Evolutionary conservation across 179 eudicot species (phyloP).

Genomic region (Nepenthes alata): DNA sequence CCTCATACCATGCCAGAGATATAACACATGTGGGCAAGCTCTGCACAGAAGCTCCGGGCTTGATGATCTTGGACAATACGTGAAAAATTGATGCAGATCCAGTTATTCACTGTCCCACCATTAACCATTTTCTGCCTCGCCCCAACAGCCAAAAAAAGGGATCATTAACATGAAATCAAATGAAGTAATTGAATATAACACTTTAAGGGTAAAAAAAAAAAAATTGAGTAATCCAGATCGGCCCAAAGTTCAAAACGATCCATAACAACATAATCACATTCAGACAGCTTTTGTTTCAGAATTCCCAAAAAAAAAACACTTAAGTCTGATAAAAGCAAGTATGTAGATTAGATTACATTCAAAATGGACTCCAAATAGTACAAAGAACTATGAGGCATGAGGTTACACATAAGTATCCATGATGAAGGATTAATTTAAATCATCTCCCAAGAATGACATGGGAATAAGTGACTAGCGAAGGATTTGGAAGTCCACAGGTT

Average conservation of each 20-base stretch:
- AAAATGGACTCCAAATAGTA: too few species aligned
- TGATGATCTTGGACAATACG: constrained; percentile 51
- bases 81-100: constrained; percentile 79
- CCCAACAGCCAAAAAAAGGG: too few species aligned
- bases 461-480: too few species aligned
- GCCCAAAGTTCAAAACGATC: background rate
- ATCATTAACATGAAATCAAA: background rate
- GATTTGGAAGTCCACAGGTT: too few species aligned
- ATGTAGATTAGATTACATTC: too few species aligned
- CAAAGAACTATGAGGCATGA: too few species aligned
- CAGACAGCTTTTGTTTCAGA: background rate
- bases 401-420: too few species aligned
- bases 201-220: background rate
- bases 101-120: constrained; percentile 58
- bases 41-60: constrained; percentile 53
- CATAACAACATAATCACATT: background rate
- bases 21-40: constrained; percentile 73
- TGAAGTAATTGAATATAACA: too few species aligned
- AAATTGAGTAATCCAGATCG: background rate
- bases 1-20: constrained; percentile 69
- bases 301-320: too few species aligned
- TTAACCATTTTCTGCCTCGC: constrained; percentile 68
- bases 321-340: too few species aligned
- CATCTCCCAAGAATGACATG: too few species aligned
- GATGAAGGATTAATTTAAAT: too few species aligned